These are phyloP conservation scores for Taiozyma sp. DNA, from an alignment of 1,139 yeast genomes.

Conservation along the genomic window DNA sequence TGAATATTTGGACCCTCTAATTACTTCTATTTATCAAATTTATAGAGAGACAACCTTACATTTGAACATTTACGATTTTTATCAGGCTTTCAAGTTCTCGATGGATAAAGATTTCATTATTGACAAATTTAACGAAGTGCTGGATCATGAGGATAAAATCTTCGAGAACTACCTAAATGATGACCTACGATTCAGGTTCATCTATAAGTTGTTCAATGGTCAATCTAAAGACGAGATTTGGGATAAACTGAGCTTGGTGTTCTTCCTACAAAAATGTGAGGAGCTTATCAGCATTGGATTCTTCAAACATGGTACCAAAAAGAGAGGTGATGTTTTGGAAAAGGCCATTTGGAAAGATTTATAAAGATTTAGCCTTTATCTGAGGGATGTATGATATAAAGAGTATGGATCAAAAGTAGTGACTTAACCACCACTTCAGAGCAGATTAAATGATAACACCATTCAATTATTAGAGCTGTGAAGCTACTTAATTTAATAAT, in stretches of 20 bases:
- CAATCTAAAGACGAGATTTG: constrained; percentile 34
- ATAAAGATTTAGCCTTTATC: constrained; percentile 14
- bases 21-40: constrained; percentile 58
- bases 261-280: constrained; percentile 55
- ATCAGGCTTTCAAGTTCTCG: constrained; percentile 59
- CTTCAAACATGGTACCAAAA: constrained; percentile 36
- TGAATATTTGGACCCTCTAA: constrained; percentile 40
- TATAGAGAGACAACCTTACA: constrained; percentile 78
- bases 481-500: too few species aligned
- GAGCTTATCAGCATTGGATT: constrained; percentile 54
- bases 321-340: constrained; percentile 50
- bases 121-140: constrained; percentile 27
- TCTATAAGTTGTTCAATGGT: constrained; percentile 22
- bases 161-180: constrained; percentile 19
- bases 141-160: constrained; percentile 20
- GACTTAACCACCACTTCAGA: background rate
- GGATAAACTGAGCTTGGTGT: constrained; percentile 46
- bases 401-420: background rate
- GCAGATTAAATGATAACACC: background rate
- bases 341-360: constrained; percentile 58
- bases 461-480: too few species aligned
- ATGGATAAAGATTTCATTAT: constrained; percentile 39
- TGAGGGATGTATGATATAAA: background rate
- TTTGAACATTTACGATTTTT: constrained; percentile 76
- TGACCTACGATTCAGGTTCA: constrained; percentile 17